phyloP scores from a whole-genome alignment of 148 eudicot genomes.

The Fagopyrum homotropicum region DNA sequence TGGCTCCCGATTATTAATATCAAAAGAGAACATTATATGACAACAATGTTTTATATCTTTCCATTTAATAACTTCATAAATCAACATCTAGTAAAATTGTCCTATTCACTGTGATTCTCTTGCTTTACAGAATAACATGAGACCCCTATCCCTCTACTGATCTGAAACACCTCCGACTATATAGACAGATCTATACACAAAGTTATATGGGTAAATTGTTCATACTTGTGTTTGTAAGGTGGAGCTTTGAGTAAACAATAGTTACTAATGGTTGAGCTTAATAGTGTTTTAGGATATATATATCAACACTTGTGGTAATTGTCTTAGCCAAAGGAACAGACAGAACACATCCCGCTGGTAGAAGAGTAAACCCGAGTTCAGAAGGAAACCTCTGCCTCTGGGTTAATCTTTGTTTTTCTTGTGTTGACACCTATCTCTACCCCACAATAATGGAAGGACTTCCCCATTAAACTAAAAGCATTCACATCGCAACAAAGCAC shows the following conservation, averaged over 20 bases:
- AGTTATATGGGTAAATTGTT: neutral
- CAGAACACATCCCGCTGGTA: neutral
- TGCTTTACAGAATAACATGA: too few relatives aligned
- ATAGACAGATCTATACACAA: neutral
- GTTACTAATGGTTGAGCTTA: neutral
- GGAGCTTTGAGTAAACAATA: neutral
- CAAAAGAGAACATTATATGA: neutral
- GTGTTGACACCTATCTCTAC: neutral
- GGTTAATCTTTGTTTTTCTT: neutral
- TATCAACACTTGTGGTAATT: neutral
- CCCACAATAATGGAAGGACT: neutral
- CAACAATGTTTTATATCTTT: neutral
- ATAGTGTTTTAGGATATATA: neutral
- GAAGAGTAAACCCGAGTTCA: neutral
- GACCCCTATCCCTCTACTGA: neutral
- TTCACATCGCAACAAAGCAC: neutral
- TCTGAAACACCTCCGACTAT: neutral
- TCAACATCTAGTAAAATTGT: neutral
- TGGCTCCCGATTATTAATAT: neutral
- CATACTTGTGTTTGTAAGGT: neutral
- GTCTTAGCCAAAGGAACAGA: neutral
- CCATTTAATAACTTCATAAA: neutral
- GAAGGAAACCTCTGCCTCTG: neutral
- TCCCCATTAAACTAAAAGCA: neutral
- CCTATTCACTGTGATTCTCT: neutral